Conservation (phyloP, 2,329 filamentous ascomycete genomes). For the Dactylellina haptotyla region DNA sequence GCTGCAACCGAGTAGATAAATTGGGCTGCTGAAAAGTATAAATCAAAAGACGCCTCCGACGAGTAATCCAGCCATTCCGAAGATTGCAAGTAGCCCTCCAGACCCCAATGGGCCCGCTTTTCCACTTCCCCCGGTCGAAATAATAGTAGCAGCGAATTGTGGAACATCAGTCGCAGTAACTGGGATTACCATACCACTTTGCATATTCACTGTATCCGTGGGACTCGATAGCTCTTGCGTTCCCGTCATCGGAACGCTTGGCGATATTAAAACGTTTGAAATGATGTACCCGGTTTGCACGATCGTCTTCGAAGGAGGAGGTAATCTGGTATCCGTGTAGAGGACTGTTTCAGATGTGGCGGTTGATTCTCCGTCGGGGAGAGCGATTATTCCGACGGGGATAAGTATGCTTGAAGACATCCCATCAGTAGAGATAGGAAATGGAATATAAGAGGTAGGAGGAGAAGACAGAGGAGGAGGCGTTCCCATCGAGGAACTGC, state of each 20-base stretch:
- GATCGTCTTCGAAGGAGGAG: background rate
- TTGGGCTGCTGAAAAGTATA: too few species aligned
- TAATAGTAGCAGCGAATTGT: background rate
- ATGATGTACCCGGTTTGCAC: constrained; percentile 19
- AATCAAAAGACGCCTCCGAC: background rate
- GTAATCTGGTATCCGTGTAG: background rate
- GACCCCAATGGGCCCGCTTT: background rate
- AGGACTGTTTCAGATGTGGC: background rate
- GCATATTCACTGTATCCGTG: background rate
- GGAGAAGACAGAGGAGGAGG: background rate
- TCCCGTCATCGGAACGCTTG: background rate
- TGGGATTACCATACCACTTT: background rate
- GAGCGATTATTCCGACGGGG: constrained; percentile 11
- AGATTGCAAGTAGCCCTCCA: background rate
- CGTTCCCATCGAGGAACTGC: background rate
- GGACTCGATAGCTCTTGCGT: background rate
- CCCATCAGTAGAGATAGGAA: background rate
- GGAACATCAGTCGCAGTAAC: background rate
- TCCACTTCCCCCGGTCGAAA: background rate
- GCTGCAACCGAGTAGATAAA: too few species aligned
- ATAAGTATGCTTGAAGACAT: constrained; percentile 26
- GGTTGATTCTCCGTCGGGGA: background rate
- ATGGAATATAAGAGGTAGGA: background rate
- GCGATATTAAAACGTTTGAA: constrained; percentile 8
- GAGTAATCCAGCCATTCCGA: background rate